Conservation (phyloP, 2,329 filamentous ascomycete species). For the Fusarium chaquense region DNA sequence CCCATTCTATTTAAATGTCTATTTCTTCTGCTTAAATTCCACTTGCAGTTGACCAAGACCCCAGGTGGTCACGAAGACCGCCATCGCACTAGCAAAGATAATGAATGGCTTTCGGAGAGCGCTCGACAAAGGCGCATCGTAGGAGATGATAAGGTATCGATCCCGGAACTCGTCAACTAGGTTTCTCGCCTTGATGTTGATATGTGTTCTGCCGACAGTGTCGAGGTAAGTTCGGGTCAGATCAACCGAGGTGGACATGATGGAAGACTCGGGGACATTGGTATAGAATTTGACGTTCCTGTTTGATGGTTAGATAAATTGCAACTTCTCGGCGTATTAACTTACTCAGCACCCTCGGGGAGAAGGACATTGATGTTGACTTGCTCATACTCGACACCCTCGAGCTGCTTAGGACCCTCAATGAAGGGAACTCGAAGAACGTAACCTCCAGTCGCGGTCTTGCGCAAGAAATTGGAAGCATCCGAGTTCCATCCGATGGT, state of each 20-base stretch:
- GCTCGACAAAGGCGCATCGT: constrained; percentile 82
- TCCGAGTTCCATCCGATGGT: constrained; percentile 96
- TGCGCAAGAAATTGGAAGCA: constrained; percentile 80
- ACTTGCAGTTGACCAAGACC: constrained; percentile 82
- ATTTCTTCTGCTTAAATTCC: constrained; percentile 72
- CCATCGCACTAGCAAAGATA: constrained; percentile 78
- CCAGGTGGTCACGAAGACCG: constrained; percentile 82
- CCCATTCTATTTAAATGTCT: constrained; percentile 34
- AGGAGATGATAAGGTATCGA: constrained; percentile 85
- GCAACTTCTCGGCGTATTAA: constrained; percentile 34
- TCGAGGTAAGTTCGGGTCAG: constrained; percentile 94
- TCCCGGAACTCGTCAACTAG: constrained; percentile 91
- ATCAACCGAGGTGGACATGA: constrained; percentile 69
- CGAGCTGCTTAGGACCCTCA: constrained; percentile 86
- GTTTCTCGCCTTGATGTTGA: constrained; percentile 85
- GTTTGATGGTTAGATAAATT: constrained; percentile 53
- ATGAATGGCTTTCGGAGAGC: constrained; percentile 88
- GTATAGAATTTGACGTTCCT: constrained; percentile 86
- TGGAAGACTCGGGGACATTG: constrained; percentile 72
- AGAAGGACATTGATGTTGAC: constrained; percentile 85
- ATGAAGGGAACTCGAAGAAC: constrained; percentile 92
- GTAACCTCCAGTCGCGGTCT: constrained; percentile 75
- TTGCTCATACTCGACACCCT: constrained; percentile 88
- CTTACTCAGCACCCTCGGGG: constrained; percentile 89
- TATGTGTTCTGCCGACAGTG: constrained; percentile 85